Evolutionary conservation across 768 basidiomycete genomes (phyloP), one percentile per base, ranked within the genome.

Genomic region (Tricholoma sp.): DNA sequence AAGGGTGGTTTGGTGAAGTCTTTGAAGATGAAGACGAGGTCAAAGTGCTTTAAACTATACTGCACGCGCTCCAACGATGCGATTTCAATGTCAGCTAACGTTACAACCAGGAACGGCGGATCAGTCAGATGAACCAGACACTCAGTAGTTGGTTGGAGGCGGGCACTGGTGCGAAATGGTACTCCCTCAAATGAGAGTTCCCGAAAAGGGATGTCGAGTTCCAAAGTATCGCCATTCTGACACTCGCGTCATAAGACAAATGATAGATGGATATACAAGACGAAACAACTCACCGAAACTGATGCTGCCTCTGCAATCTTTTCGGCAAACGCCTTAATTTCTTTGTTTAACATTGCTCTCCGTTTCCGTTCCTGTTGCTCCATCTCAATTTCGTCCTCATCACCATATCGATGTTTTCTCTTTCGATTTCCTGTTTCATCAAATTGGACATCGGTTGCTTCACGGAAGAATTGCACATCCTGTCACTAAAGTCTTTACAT

Each of bases 371-470:
- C 97, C 69, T 94, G 92, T 68, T 98, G 96, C 68, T 98, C 97
- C 76, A 96, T 90, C 76, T 98, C 95, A 59, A 98, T 94, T 73
- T 98, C 97, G 68, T 99, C 97, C 70, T 99, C 97, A 66, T 98
- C 97, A 27, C 94, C 94, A 66, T 98, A 98, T 55, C 96, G 84
- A 65, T 94, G 91, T 71, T 97, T 94, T 55, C 96, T 84, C 72
- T 98, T 98, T 63, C 95, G 83, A 65, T 98, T 98, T n/a, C 97
- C 97, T 1, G 97, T 98, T 72, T 99, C 97, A 66, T 99, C 97
- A 66, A 98, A 98, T 61, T 95, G 91, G 27, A 96, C 91, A 63
- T 99, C 97, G 0, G 93, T 91, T 6, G 95, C 96, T 74, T 98
- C 97, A 8, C 96, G 90, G 77, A 91, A 94, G 72, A 99, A 98